Conservation (phyloP, 345 rosid genomes). For the Carallia pectinifolia region DNA sequence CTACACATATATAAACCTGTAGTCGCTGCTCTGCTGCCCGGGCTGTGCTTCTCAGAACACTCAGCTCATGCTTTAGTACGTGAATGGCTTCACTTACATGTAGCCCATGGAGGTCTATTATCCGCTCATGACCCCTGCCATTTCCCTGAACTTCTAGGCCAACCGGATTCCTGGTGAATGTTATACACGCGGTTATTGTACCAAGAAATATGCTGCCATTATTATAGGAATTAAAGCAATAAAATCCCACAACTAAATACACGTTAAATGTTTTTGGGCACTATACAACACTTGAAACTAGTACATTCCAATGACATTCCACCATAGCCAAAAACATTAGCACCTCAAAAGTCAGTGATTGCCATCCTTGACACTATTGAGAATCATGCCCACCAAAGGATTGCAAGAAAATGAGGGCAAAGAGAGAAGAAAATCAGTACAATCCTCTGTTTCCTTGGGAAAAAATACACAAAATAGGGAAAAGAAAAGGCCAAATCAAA, state of each 20-base stretch:
- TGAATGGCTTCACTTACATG: slow-evolving; percentile 90
- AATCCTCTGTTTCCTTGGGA: background rate
- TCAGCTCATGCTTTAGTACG: slow-evolving; percentile 79
- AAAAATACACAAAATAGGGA: background rate
- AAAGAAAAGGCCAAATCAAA: background rate
- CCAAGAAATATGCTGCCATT: background rate
- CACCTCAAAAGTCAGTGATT: background rate
- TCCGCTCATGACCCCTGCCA: slow-evolving; percentile 77
- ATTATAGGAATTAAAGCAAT: background rate
- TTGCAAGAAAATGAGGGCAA: background rate
- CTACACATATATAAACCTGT: slow-evolving; percentile 92
- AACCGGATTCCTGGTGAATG: slow-evolving; percentile 62
- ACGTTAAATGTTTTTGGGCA: background rate
- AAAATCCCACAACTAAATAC: background rate
- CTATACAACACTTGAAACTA: background rate
- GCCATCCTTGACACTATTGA: background rate
- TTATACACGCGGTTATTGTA: slow-evolving; percentile 3
- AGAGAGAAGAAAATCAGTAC: background rate
- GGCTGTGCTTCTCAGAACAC: slow-evolving; percentile 67
- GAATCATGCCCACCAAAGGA: background rate
- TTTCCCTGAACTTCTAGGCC: slow-evolving; percentile 52
- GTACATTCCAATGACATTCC: background rate
- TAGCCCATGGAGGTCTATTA: slow-evolving; percentile 96
- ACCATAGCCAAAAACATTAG: background rate
- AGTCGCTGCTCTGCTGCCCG: slow-evolving; percentile 75